Base-by-base conservation (phyloP, 108 stramenopile genomes). In the Cylindrotheca fusiformis region DNA sequence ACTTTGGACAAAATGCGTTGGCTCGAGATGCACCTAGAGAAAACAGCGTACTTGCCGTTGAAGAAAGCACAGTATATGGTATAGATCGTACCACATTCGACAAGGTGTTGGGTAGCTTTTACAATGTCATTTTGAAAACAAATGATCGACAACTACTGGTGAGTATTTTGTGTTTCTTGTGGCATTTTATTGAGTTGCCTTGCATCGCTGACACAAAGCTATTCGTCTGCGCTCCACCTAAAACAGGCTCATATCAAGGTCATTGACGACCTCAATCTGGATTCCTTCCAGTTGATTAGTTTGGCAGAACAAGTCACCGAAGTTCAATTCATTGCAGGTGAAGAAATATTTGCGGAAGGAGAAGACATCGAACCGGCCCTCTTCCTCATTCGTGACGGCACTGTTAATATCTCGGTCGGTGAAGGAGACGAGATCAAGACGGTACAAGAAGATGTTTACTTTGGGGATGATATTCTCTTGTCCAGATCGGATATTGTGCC, bases 331-430 rank as follows among this genome's bases (percentile, higher is more conserved):
- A 52, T 65, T 46, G 64, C 71, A 32, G 90, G 86, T 2, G 73
- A 81, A 29, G 55, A 58, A 18, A 88, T 98, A 48, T 77, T 96
- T 66, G 56, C 60, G 2, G 75, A 94, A 71, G 95, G 93, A 18
- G 74, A 88, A 25, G 6, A 23, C 2, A 78, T 72, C 24, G 58
- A 57, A 24, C 78, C 84, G 8, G 50, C 85, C 0, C 54, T 90
- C 24, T 85, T 83, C 52, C 55, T 90, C 8, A 65, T 90, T 10
- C 75, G 85, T 25, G 68, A 69, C 2, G 88, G 88, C 19, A 54
- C 59, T 29, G 72, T 86, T 29, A 56, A 71, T 24, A 57, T 91
- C 14, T 69, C 70, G 18, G 10, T 20, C 3, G 20, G 17, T 3
- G 69, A 75, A 29, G 46, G 53, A 25, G 26, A 49, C 28, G 23